Evolutionary conservation across 306 rosid species (phyloP).

Genomic region (Begonia peltatifolia): DNA sequence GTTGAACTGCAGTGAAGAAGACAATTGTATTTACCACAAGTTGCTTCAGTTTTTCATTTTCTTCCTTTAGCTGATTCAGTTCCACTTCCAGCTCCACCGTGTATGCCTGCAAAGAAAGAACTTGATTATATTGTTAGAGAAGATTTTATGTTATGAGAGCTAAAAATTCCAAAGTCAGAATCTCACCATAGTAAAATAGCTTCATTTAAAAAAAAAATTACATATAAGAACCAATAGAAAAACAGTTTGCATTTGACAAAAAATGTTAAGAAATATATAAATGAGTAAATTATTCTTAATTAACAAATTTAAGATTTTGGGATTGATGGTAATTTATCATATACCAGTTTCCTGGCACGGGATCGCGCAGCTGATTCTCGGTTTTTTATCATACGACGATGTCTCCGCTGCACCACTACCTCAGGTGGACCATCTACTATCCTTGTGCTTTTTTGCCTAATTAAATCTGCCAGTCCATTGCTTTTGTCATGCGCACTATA

Average conservation of each 20-base stretch:
- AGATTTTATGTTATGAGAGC: no score
- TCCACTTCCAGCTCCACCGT: slow-evolving; percentile 66
- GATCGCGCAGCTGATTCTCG: slow-evolving; percentile 80
- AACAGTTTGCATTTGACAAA: no score
- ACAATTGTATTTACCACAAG: slow-evolving; percentile 23
- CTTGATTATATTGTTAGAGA: no score
- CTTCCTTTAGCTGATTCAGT: slow-evolving; percentile 34
- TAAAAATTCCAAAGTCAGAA: no score
- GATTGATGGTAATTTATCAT: not conserved
- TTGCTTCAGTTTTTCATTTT: slow-evolving; percentile 45
- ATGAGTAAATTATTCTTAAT: no score
- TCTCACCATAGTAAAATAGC: no score
- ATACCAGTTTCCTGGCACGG: slow-evolving; percentile 68
- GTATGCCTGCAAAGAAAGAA: slow-evolving; percentile 39
- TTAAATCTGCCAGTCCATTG: slow-evolving; percentile 16
- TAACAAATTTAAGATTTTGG: not conserved
- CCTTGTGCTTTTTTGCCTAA: slow-evolving; percentile 22
- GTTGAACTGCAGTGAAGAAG: no score
- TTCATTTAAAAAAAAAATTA: no score
- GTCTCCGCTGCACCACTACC: slow-evolving; percentile 49
- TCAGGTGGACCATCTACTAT: slow-evolving; percentile 43
- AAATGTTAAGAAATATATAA: no score
- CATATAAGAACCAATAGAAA: no score
- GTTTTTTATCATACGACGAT: slow-evolving; percentile 70
- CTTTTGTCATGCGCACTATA: slow-evolving; percentile 14